Conservation (phyloP, 768 basidiomycete species). For the Pleurotus citrinopileatus region DNA sequence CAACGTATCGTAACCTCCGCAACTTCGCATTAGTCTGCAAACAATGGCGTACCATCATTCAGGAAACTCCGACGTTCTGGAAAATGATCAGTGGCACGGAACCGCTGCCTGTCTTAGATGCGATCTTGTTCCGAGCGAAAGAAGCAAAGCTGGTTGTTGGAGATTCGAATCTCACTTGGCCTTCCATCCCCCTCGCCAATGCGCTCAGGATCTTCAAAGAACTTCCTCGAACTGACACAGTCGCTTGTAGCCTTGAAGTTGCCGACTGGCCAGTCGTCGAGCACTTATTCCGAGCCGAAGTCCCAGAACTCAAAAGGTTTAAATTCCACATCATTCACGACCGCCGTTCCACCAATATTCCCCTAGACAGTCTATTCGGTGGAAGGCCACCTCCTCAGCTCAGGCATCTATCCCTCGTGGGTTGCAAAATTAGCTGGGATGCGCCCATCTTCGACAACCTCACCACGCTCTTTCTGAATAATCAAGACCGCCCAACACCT, state of each 20-base stretch:
- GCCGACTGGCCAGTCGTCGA: neutral
- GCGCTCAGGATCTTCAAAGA: neutral
- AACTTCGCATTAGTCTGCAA: neutral
- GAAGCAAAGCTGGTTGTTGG: neutral
- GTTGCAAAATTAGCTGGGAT: neutral
- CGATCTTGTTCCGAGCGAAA: neutral
- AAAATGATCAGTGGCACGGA: neutral
- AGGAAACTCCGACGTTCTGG: neutral
- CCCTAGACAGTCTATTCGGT: neutral
- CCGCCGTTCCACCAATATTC: neutral
- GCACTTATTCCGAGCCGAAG: neutral
- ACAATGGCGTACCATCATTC: neutral
- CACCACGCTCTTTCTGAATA: neutral
- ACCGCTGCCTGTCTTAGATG: neutral
- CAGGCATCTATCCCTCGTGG: neutral
- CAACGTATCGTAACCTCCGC: neutral
- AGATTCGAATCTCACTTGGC: neutral
- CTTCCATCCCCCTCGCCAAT: neutral
- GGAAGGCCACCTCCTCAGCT: neutral
- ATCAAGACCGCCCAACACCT: neutral
- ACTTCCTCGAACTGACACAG: neutral
- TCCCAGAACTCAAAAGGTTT: neutral
- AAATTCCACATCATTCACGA: neutral
- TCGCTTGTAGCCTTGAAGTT: neutral
- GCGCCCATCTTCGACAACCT: neutral